Evolutionary conservation across 345 rosid species (phyloP), one percentile per base, ranked within the genome.

Genomic region (Zanthoxylum bungeanum): DNA sequence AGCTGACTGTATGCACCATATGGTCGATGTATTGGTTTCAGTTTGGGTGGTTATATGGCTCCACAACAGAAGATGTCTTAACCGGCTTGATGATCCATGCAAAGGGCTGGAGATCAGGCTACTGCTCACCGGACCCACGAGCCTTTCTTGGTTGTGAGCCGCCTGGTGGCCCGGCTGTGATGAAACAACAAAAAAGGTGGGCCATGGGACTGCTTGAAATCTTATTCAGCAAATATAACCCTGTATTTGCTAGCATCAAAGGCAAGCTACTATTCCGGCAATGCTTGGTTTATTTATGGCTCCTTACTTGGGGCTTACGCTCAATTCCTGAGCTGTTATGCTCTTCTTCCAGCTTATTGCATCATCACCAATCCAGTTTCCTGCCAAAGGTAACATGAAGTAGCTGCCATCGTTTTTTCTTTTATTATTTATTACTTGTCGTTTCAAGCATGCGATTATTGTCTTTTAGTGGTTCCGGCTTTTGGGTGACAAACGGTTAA

Each of bases 381-480:
- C 73, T 91, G 61, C 97, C 98, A n/a, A 80, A 80, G 89, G 91
- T 88, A 10, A n/a, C n/a, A n/a, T n/a, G n/a, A n/a, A n/a, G n/a
- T n/a, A n/a, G n/a, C n/a, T n/a, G n/a, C n/a, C n/a, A n/a, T n/a
- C n/a, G n/a, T n/a, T n/a, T n/a, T n/a, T n/a, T n/a, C n/a, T n/a
- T n/a, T n/a, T n/a, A n/a, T n/a, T n/a, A n/a, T n/a, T n/a, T n/a
- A n/a, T n/a, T n/a, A n/a, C n/a, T n/a, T n/a, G n/a, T n/a, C n/a
- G n/a, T n/a, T n/a, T n/a, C n/a, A n/a, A n/a, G n/a, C n/a, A n/a
- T n/a, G n/a, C n/a, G n/a, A n/a, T n/a, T n/a, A n/a, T n/a, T n/a
- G n/a, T n/a, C n/a, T n/a, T n/a, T n/a, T n/a, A n/a, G n/a, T n/a
- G n/a, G n/a, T n/a, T n/a, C n/a, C n/a, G n/a, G n/a, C n/a, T n/a